Base-by-base conservation (phyloP, 768 basidiomycete genomes). In the Russula compacta region DNA sequence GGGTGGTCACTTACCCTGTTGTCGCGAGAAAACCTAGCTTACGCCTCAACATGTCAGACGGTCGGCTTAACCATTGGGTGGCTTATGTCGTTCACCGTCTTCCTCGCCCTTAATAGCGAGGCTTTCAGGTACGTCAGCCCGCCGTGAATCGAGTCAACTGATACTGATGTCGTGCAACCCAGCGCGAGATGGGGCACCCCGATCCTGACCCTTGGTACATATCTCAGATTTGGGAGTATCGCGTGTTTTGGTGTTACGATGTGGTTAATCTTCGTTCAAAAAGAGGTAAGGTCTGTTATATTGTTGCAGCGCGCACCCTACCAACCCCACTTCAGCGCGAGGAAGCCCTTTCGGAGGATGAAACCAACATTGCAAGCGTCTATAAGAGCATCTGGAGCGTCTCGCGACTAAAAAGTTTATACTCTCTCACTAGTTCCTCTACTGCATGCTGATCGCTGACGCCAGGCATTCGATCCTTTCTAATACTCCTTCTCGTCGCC, bases 1-100 rank as follows among this genome's bases (percentile, higher is more conserved):
- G 85, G 85, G 33, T 89, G 87, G 88, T 88, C 86, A 36, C 79
- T 89, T 56, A 92, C 89, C 4, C 79, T 85, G 35, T 82, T 99
- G 53, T 98, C 95, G 3, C 85, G 91, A 65, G 93, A 94, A 66
- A 95, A 94, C 69, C 73, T 98, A 39, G 89, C 95, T 14, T 99
- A 95, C 69, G 95, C 97, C 6, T 97, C 94, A 21, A 98, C 94
- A 12, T 97, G 95, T 58, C 97, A 99, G 72, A 98, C 97, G 0
- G 91, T 98, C 64, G 97, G 97, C 14, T 78, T 99, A 35, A 98
- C 95, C 67, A 89, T 91, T 1, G 97, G 97, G 2, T 98, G 87
- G 73, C 94, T 98, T 68, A 81, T 94, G 39, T 94, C 92, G 2
- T 98, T 97, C 70, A 99, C 97, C 7, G 94, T 98, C 7, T 98